Base-by-base conservation (phyloP, 129 eudicot genomes). In the Ambrosia trifida region DNA sequence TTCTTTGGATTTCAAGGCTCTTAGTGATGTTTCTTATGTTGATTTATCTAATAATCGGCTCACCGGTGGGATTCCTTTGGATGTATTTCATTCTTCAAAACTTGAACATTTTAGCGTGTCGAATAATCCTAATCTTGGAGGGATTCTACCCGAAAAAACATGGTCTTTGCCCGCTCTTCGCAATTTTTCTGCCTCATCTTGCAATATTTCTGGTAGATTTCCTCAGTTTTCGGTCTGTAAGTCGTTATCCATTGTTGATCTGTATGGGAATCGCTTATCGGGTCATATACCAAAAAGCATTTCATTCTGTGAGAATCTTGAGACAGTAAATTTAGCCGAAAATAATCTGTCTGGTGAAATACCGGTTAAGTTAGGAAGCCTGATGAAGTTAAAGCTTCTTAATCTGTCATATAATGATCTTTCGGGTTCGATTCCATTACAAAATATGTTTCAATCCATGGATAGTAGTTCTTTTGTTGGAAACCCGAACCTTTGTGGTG, bases 41-140 rank as follows among this genome's bases (percentile, higher is more conserved):
- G 98, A 92, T 71, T 60, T 92, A 66, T 85, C 96, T 38, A 74
- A 3, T 19, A 60, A 33, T 60, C 77, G 11, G 66, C 45, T 60
- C 66, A 84, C 62, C 10, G 94, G 91, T 72, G 96, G 96, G 58
- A 73, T 95, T 62, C 97, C 97, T 35, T 43, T 31, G 43, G 87
- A 84, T 71, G 83, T 95, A 72, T 77, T 19, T 24, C 73, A 70
- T 32, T 89, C 91, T 79, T 78, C 78, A 43, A 78, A 70, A 53
- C 94, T 95, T 72, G 82, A 84, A 73, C 91, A 84, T 70, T 88
- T 95, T 78, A 95, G 85, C 28, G 89, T 90, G 78, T 90, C 99
- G 75, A 65, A 64, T 80, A 95, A 95, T 74, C 83, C 76, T 7
- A 81, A 72, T 19, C 95, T 95, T 40, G 96, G 99, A 61, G 99